Base-by-base conservation (phyloP, 148 eudicot genomes). In the Nepenthes gracilis region DNA sequence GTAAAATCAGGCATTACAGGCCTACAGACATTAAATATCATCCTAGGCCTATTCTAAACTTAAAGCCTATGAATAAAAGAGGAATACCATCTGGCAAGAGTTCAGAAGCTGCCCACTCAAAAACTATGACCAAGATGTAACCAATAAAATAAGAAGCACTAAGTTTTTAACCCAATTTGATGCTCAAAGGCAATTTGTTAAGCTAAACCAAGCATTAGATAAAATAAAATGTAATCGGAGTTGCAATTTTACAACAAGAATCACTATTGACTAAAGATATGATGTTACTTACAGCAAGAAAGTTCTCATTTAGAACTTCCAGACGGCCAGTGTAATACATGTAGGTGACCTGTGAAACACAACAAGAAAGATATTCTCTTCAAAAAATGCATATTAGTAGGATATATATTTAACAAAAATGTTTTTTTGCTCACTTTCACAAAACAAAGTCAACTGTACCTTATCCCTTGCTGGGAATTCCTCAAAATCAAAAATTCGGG, bases 281-380 rank as follows among this genome's bases (percentile, higher is more conserved):
- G 11, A 33, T 15, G 33, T 54, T 32, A 74, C 93, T 86, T 70
- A 86, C 98, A 69, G 92, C 92, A 40, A 79, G 80, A 70, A 93
- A 93, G 69, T 88, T 88, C 74, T 93, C 99, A 70, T 93, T 93
- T 77, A 88, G 86, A 50, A 93, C 96, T 78, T 93, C 99, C 85
- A 89, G 75, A 43, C 96, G 95, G 57, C 99, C 96, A 33, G 99
- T 93, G 70, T 93, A 93, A 56, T 93, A 93, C 99, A 93, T 93
- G 80, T 93, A 93, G 35, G 98, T 86, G 49, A 93, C 94, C 94
- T 86, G 65, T 38, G 36, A 33, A 52, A 52, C 32, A 52, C 32
- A n/a, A 55, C 58, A 55, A 4, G 36, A 9, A 2, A 32, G 58
- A 32, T 32, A 13, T 13, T 5, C 5, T 32, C 54, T 50, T 52